Conservation (phyloP, 352 stramenopile species). For the Globisporangium nagaii region DNA sequence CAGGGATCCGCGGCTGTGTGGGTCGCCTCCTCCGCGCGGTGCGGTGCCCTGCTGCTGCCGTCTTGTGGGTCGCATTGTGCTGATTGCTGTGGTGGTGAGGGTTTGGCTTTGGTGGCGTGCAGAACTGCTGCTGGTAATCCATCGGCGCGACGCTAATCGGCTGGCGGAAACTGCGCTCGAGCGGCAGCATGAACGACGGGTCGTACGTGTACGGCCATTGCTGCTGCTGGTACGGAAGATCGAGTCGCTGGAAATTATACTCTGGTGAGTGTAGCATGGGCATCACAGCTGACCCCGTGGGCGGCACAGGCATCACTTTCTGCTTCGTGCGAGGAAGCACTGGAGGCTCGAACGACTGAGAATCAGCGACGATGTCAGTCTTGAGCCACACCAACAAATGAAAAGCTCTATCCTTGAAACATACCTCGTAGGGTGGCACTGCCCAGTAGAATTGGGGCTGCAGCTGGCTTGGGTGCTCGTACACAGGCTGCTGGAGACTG, state of each 20-base stretch:
- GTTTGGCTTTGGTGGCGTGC: background rate
- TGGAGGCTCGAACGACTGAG: slow-evolving; percentile 1
- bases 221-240: background rate
- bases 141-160: slow-evolving; percentile 2
- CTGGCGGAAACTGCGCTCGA: slow-evolving; percentile 3
- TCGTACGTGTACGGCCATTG: slow-evolving; percentile 4
- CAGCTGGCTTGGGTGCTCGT: background rate
- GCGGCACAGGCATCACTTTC: slow-evolving; percentile 8
- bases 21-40: slow-evolving; percentile 2
- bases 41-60: background rate
- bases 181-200: slow-evolving; percentile 2
- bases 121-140: slow-evolving; percentile 5
- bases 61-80: background rate
- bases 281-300: slow-evolving; percentile 1
- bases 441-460: background rate
- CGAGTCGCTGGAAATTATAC: background rate
- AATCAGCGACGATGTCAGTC: background rate
- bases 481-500: background rate
- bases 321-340: slow-evolving; percentile 2
- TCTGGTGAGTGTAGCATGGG: slow-evolving; percentile 10
- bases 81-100: background rate
- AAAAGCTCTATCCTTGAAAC: no score
- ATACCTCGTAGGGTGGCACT: slow-evolving; percentile 6
- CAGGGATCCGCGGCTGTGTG: slow-evolving; percentile 1
- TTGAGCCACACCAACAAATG: background rate